Conservation (phyloP, 257 asterid species). For the Petunia axillaris region DNA sequence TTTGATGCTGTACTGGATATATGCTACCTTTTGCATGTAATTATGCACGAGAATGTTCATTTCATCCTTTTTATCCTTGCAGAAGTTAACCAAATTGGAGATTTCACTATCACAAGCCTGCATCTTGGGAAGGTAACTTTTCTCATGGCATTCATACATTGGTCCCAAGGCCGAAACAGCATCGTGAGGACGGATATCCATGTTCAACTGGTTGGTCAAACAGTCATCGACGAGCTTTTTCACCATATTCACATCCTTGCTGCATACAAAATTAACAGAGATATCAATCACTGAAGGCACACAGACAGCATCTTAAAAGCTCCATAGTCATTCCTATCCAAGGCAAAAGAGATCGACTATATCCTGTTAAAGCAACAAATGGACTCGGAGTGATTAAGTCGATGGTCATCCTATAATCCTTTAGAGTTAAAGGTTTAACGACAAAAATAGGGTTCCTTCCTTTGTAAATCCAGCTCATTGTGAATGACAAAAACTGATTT, state of each 20-base stretch:
- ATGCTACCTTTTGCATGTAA: slow-evolving; percentile 93
- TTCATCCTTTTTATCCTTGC: slow-evolving; percentile 84
- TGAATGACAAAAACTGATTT: neutral
- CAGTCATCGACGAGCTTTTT: slow-evolving; percentile 95
- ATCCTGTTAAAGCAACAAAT: slow-evolving; percentile 5
- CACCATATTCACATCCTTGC: slow-evolving; percentile 90
- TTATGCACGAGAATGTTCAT: slow-evolving; percentile 82
- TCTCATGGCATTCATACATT: slow-evolving; percentile 89
- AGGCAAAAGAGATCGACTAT: neutral
- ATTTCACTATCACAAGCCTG: slow-evolving; percentile 70
- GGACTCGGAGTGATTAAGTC: neutral
- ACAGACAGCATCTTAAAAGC: neutral
- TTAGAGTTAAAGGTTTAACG: neutral
- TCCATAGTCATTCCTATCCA: slow-evolving; percentile 7
- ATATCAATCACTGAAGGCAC: slow-evolving; percentile 14
- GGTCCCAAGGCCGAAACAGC: slow-evolving; percentile 99
- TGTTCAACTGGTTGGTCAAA: slow-evolving; percentile 63
- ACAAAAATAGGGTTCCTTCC: no score
- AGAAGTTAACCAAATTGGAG: slow-evolving; percentile 66
- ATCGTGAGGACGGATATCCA: slow-evolving; percentile 97
- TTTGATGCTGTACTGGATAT: slow-evolving; percentile 77
- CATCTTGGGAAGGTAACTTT: slow-evolving; percentile 80
- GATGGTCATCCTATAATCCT: neutral
- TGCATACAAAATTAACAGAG: slow-evolving; percentile 44
- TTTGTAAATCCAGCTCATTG: neutral